Percentiles rank a stretch among this genome's conserved stretches.
Conservation (phyloP, 116 monocot species). For the Zostera marina region DNA sequence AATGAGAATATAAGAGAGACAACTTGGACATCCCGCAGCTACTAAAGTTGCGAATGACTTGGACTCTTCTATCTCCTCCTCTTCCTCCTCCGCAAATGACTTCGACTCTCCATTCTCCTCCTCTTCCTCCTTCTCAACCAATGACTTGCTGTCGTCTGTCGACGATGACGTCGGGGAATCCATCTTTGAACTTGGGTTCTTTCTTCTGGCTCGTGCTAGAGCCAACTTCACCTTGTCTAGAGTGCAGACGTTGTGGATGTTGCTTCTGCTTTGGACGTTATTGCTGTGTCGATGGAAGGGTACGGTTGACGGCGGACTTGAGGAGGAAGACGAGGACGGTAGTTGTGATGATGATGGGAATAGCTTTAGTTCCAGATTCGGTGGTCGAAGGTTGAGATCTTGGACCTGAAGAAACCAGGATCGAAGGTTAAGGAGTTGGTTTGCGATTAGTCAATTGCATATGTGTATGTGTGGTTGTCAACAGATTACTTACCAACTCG, state of each 20-base stretch:
- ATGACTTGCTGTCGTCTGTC: background rate
- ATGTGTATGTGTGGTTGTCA: background rate
- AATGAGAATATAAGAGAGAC: conserved; percentile 55
- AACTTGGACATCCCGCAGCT: conserved; percentile 52
- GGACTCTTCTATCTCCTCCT: background rate
- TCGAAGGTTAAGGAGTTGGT: background rate
- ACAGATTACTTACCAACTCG: no score
- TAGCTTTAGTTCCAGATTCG: conserved; percentile 31
- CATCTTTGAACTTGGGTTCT: background rate
- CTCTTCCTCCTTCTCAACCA: background rate
- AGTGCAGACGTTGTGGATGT: conserved; percentile 62
- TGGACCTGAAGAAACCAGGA: conserved; percentile 6
- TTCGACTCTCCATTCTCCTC: conserved; percentile 11
- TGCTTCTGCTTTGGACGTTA: background rate
- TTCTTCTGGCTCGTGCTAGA: conserved; percentile 27
- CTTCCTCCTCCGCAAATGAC: conserved; percentile 2
- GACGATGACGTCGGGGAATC: conserved; percentile 21
- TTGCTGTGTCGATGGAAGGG: background rate
- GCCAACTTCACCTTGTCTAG: conserved; percentile 59
- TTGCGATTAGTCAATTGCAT: background rate
- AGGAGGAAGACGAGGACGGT: conserved; percentile 1
- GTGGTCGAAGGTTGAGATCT: conserved; percentile 31
- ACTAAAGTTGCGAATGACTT: conserved; percentile 12
- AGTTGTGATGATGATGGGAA: background rate
- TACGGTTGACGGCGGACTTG: background rate